Conservation (phyloP, 78 protist species). For the Isochrysis galbana region DNA sequence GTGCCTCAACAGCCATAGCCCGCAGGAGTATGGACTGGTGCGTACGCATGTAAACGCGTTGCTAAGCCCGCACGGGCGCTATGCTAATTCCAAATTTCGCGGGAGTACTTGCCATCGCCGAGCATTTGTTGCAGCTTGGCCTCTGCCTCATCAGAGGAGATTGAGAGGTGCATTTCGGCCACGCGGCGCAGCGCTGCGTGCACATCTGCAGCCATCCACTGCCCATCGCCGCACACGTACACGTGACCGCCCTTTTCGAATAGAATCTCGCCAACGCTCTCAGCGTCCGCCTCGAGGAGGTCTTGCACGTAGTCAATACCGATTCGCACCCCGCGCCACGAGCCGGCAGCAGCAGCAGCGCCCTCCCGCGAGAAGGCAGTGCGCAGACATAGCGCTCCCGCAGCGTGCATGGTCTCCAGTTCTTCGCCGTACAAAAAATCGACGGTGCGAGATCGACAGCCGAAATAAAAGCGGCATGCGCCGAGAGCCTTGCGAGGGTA, state of each 20-base stretch:
- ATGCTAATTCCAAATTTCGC: conserved; percentile 22
- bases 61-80: no score
- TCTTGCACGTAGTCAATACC: not conserved
- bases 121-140: not conserved
- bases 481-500: not conserved
- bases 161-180: not conserved
- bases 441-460: not conserved
- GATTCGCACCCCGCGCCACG: not conserved
- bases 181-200: not conserved
- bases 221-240: conserved; percentile 32
- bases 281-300: not conserved
- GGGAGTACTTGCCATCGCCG: not conserved
- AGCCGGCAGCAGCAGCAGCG: not conserved
- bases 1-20: no score
- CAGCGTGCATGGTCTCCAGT: not conserved
- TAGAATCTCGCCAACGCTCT: not conserved
- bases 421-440: not conserved
- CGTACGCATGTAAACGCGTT: no score
- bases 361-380: conserved; percentile 14
- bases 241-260: not conserved
- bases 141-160: not conserved
- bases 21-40: no score
- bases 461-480: not conserved
- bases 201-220: conserved; percentile 1
- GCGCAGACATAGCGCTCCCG: not conserved